Evolutionary conservation across 2,329 filamentous ascomycete species (phyloP).

Genomic region (Aspergillus quadricinctus): DNA sequence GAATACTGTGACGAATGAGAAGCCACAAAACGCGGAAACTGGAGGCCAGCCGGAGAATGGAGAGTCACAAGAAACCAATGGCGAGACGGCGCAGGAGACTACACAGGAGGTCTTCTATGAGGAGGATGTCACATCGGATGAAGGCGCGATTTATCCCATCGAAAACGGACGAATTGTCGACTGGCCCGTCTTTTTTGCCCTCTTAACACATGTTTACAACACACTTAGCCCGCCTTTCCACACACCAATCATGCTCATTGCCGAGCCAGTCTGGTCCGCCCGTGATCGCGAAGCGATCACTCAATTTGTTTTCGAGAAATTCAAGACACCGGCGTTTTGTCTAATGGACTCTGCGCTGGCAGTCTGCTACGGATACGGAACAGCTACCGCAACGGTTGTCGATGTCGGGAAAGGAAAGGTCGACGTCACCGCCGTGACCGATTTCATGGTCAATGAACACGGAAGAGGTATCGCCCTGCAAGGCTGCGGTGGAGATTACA

Average conservation of each 20-base stretch:
- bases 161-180: constrained; percentile 75
- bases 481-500: constrained; percentile 78
- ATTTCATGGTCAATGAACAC: constrained; percentile 70
- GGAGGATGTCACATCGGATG: constrained; percentile 80
- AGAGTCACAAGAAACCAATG: constrained; percentile 22
- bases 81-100: constrained; percentile 19
- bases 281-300: constrained; percentile 83
- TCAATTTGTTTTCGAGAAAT: constrained; percentile 95
- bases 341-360: constrained; percentile 86
- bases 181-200: constrained; percentile 85
- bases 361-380: constrained; percentile 74
- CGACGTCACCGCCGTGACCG: constrained; percentile 84
- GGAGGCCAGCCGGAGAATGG: constrained; percentile 9
- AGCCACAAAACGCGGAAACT: constrained; percentile 21
- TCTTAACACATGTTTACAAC: constrained; percentile 88
- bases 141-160: constrained; percentile 88
- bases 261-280: constrained; percentile 84
- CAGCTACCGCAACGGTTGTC: constrained; percentile 76
- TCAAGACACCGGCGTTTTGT: constrained; percentile 86
- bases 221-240: constrained; percentile 87
- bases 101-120: constrained; percentile 63
- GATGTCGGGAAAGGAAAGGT: constrained; percentile 92
- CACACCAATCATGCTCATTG: constrained; percentile 86
- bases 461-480: constrained; percentile 58
- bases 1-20: constrained; percentile 12